Evolutionary conservation across 164 flowering plant genomes (phyloP), one percentile per base, ranked within the genome.

Genomic region (Platanus orientalis): DNA sequence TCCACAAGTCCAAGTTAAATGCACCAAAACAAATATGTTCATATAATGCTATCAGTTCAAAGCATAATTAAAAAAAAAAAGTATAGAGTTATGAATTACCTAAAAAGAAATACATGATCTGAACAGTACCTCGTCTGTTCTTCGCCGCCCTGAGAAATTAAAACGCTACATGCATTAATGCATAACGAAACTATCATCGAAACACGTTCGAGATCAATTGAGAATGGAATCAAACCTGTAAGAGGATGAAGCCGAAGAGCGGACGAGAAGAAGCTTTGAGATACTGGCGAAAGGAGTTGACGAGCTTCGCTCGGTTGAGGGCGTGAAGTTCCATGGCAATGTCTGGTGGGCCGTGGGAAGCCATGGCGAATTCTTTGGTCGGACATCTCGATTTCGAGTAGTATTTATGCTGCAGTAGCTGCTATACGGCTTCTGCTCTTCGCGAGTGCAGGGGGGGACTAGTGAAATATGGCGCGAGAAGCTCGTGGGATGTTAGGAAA

Each of bases 241-340:
- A 58, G 27, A 58, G 48, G 17, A 58, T 24, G 61, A 58, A 58
- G 21, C 61, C 61, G 28, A 20, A 58, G 47, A 58, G 48, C 4
- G 61, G 61, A 36, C 26, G 49, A 39, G 61, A 36, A 58, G 48
- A 40, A 25, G 61, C 61, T 40, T 58, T 58, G 48, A 58, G 61
- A 3, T 2, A 40, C 61, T 58, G 61, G 7, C 61, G 61, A 39
- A 58, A 58, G 0, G 61, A 36, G 49, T 58, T 47, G 19, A 58
- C 61, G n/a, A 58, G 61, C 61, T 58, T 58, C 27, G 61, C 61
- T 19, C 61, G 61, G 19, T 40, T 39, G 61, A 58, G 61, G 16
- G 61, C 61, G 29, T 58, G 61, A 24, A 58, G 61, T 29, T 58
- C 61, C 61, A 58, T 58, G 19, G 61, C 61, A 20, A 58, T 39